phyloP scores from a whole-genome alignment of 75 land plant genomes.

The Pinus tabuliformis region DNA sequence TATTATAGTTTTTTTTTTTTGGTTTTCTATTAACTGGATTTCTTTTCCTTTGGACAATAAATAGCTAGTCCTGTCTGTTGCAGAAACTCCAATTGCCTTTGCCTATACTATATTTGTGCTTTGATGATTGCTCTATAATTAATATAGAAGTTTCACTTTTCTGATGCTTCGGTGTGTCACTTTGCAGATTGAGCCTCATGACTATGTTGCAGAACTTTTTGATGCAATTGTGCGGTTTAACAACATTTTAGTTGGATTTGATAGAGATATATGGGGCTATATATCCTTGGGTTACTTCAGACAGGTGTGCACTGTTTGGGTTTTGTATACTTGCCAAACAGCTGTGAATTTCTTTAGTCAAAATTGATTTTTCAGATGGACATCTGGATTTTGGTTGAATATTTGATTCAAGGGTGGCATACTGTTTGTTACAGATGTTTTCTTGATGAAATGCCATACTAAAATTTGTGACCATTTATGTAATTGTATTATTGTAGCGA shows the following conservation, averaged over 20 bases:
- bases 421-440: not conserved
- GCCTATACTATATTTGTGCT: not conserved
- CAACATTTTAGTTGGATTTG: slow-evolving; percentile 80
- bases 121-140: not conserved
- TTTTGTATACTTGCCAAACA: not conserved
- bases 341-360: not conserved
- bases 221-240: slow-evolving; percentile 69
- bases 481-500: slow-evolving; percentile 29
- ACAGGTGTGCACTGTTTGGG: slow-evolving; percentile 55
- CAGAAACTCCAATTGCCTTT: not conserved
- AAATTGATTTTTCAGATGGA: not conserved
- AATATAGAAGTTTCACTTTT: not conserved
- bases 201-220: slow-evolving; percentile 84
- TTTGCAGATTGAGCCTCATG: slow-evolving; percentile 95
- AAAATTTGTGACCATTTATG: not conserved
- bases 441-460: not conserved
- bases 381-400: not conserved
- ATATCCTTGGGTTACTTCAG: slow-evolving; percentile 91
- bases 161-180: slow-evolving; percentile 5
- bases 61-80: not conserved
- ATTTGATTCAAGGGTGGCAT: not conserved
- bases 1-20: not conserved
- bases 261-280: slow-evolving; percentile 93
- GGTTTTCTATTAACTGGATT: not conserved
- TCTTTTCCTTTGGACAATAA: not conserved